Percentiles rank a stretch among this genome's conserved stretches.
phyloP scores from a whole-genome alignment of 148 eudicot genomes.

The Silene conica region DNA sequence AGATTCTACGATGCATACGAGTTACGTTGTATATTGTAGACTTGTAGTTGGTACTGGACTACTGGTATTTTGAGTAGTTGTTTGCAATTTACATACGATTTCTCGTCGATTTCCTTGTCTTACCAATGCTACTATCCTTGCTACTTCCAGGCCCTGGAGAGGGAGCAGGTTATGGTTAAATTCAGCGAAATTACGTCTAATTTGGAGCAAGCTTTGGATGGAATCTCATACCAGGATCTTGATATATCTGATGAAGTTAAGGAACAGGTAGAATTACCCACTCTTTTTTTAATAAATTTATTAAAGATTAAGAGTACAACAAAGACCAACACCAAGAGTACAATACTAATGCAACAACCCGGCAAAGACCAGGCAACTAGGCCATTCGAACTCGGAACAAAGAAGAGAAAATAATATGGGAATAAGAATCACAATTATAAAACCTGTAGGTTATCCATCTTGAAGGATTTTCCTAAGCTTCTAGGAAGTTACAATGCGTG shows the following conservation, averaged over 20 bases:
- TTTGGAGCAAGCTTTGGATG: conserved; percentile 73
- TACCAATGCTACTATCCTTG: background rate
- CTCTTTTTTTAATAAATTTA: background rate
- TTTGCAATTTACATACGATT: background rate
- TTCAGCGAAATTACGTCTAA: conserved; percentile 65
- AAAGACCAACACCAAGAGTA: background rate
- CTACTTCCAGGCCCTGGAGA: conserved; percentile 63
- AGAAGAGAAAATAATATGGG: background rate
- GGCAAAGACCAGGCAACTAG: background rate
- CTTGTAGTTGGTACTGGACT: background rate
- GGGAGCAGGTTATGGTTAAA: conserved; percentile 60
- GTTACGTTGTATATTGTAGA: background rate
- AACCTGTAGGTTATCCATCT: background rate
- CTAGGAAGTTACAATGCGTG: background rate
- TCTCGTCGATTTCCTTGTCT: background rate
- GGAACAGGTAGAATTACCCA: conserved; percentile 62
- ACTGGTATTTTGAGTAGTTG: background rate
- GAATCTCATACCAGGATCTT: conserved; percentile 56
- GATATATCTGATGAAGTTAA: conserved; percentile 92
- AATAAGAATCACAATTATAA: background rate
- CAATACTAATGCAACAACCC: too few relatives aligned
- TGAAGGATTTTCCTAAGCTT: conserved; percentile 14
- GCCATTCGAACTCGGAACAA: background rate
- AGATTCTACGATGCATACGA: conserved; percentile 1
- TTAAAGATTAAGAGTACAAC: background rate